phyloP scores from a whole-genome alignment of 2,329 filamentous ascomycete genomes.

The Fusarium poae region DNA sequence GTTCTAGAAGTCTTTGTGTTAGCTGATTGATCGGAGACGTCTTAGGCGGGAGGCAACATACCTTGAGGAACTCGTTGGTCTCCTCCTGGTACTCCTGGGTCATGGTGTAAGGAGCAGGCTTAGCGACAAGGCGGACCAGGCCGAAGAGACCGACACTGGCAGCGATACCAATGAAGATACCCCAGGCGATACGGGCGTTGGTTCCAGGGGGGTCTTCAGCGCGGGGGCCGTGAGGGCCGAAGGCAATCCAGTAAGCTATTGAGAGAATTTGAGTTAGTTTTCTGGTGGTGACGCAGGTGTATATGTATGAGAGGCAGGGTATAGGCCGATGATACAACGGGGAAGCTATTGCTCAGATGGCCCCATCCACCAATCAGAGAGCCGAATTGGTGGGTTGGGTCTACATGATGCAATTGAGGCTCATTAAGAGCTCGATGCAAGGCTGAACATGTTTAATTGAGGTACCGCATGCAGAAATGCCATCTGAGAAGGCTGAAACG shows the following conservation, averaged over 20 bases:
- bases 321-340: constrained; percentile 29
- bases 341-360: constrained; percentile 30
- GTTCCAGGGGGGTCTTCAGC: constrained; percentile 86
- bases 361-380: constrained; percentile 41
- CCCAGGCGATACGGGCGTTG: constrained; percentile 80
- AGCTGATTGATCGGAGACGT: constrained; percentile 14
- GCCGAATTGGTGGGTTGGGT: constrained; percentile 40
- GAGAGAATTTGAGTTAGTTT: constrained; percentile 57
- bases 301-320: constrained; percentile 28
- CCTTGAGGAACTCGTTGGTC: constrained; percentile 93
- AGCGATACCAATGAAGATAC: constrained; percentile 76
- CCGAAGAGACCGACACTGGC: constrained; percentile 79
- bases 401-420: constrained; percentile 49
- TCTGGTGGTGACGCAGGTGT: constrained; percentile 32
- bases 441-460: constrained; percentile 35
- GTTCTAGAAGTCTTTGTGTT: constrained; percentile 64
- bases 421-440: constrained; percentile 33
- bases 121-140: constrained; percentile 77
- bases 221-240: constrained; percentile 95
- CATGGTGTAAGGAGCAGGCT: constrained; percentile 85
- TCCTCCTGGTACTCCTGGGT: constrained; percentile 97
- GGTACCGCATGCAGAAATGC: constrained; percentile 35
- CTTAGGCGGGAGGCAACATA: constrained; percentile 55
- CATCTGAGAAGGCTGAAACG: constrained; percentile 17
- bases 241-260: constrained; percentile 98